These are phyloP conservation scores for Daldinia grandis DNA, from an alignment of 495 filamentous ascomycete species.

Conservation along the genomic window DNA sequence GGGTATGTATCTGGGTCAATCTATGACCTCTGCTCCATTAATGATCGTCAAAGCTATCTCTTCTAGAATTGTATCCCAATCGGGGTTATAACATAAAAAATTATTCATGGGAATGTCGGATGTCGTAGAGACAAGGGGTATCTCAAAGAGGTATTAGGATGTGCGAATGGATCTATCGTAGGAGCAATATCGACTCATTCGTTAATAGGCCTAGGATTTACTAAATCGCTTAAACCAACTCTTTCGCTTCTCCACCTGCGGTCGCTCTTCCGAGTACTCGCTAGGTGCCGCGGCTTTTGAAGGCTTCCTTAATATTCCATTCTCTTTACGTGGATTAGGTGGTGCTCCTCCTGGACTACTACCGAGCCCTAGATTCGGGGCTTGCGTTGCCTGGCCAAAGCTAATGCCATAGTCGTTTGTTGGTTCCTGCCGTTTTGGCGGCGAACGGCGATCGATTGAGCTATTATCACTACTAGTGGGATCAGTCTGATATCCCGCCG, in stretches of 20 bases:
- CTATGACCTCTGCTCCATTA: constrained; percentile 6
- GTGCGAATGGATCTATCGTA: constrained; percentile 12
- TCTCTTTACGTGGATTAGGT: constrained; percentile 54
- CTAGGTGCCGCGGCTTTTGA: constrained; percentile 36
- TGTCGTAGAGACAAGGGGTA: constrained; percentile 34
- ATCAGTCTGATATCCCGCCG: constrained; percentile 82
- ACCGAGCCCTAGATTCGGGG: constrained; percentile 48
- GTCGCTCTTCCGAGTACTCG: constrained; percentile 45
- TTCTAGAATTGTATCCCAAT: constrained; percentile 13
- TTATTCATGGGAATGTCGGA: constrained; percentile 26
- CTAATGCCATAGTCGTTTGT: constrained; percentile 59
- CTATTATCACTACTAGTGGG: constrained; percentile 88
- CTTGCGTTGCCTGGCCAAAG: constrained; percentile 51
- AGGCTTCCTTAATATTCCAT: constrained; percentile 45
- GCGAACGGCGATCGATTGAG: constrained; percentile 77
- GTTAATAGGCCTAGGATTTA: constrained; percentile 58
- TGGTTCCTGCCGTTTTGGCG: constrained; percentile 59
- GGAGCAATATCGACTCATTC: constrained; percentile 13
- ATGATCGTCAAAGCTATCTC: constrained; percentile 26
- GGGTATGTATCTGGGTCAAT: neutral
- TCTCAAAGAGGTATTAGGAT: constrained; percentile 23
- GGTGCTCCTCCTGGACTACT: constrained; percentile 30
- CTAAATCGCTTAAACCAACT: constrained; percentile 91
- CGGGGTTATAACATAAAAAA: constrained; percentile 18
- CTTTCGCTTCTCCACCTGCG: constrained; percentile 74